Base-by-base conservation (phyloP, 345 rosid species). In the Euphorbia tirucalli region DNA sequence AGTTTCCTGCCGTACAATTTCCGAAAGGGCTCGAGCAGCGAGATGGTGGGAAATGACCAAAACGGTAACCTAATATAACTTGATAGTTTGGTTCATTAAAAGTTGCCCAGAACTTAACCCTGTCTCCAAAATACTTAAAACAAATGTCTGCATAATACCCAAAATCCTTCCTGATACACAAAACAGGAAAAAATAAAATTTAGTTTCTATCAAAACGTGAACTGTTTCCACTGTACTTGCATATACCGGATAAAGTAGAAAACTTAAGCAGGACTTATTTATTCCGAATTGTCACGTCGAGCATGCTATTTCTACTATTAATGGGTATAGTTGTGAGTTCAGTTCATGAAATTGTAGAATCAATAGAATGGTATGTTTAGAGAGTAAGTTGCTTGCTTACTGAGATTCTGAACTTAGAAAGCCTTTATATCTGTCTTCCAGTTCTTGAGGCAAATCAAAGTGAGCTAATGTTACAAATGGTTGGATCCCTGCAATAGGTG, bases 21-120 rank as follows among this genome's bases (percentile, higher is more conserved):
- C 77, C 77, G 21, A 74, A 66, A 31, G 65, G 60, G 19, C 18
- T 68, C 11, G 77, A 74, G 66, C 77, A 74, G 27, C 77, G 77
- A 49, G 61, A 46, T 37, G 77, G 77, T 10, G 77, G 77, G 52
- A 58, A 74, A 15, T 22, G 24, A 21, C 72, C 77, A 8, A 0
- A 6, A 2, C 77, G 66, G 67, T 74, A 74, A 6, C 77, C 77
- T 0, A 19, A 67, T 0, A 19, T 59, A 21, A 50, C 72, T 25
- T 74, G 77, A 50, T 30, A 44, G 18, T 74, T 74, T 11, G 77
- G 77, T 49, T 74, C 77, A 37, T 74, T 74, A 67, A 74, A 67
- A 24, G 77, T 74, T 15, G 66, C 46, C 77, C 77, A 74, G 66
- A 66, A 74, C 71, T 74, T 68, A 21, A 67, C 77, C 35, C 77